Percentiles rank a stretch among this genome's conserved stretches.
Evolutionary conservation across 441 rosid genomes (phyloP).

Genomic region (Jatropha podagrica): DNA sequence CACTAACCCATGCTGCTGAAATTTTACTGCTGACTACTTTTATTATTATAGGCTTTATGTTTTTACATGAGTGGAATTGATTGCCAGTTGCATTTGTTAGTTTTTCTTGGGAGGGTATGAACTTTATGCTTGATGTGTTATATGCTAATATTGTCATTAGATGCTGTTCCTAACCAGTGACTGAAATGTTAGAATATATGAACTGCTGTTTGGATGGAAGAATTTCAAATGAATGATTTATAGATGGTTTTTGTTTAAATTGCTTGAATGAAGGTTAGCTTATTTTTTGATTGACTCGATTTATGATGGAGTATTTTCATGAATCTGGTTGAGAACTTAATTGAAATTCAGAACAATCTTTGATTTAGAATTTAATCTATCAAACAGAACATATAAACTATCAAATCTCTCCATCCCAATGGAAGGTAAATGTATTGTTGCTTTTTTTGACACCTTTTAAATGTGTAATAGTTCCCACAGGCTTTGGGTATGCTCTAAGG

Average conservation of each 20-base stretch:
- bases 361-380: too few relatives aligned
- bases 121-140: background rate
- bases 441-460: background rate
- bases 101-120: background rate
- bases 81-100: background rate
- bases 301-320: background rate
- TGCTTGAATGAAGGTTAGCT: background rate
- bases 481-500: background rate
- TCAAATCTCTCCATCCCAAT: background rate
- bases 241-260: background rate
- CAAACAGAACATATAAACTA: background rate
- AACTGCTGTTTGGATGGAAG: background rate
- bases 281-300: background rate
- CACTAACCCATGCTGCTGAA: conserved; percentile 19
- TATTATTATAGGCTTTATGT: background rate
- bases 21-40: conserved; percentile 2
- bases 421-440: background rate
- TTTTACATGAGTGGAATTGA: conserved; percentile 21
- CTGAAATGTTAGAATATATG: background rate
- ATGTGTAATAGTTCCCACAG: background rate
- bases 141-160: conserved; percentile 3
- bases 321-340: background rate
- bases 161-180: background rate
- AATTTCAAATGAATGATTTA: background rate
- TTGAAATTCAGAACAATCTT: background rate